A percentile compares a stretch with the other conserved stretches of the same genome.
These are phyloP conservation scores for Plenodomus tracheiphilus DNA, from an alignment of 2,329 filamentous ascomycete genomes.

Conservation along the genomic window DNA sequence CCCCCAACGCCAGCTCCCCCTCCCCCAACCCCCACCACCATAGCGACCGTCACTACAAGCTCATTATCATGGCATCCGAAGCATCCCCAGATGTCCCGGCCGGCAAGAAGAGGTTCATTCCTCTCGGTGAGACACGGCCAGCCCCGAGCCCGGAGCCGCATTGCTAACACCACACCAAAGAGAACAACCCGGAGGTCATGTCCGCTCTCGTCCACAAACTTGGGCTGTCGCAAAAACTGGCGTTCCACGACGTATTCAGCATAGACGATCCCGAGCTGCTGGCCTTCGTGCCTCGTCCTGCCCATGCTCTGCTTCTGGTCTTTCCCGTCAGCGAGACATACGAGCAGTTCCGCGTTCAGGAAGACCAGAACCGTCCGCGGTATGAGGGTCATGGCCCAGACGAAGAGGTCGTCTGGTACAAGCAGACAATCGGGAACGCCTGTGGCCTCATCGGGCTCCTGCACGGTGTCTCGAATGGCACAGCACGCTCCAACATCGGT, in stretches of 20 bases:
- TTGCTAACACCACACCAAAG: constrained; percentile 36
- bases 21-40: constrained; percentile 4
- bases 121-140: constrained; percentile 34
- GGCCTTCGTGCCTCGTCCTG: constrained; percentile 83
- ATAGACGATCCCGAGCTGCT: constrained; percentile 85
- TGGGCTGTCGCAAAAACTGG: constrained; percentile 75
- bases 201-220: constrained; percentile 80
- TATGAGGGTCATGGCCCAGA: constrained; percentile 69
- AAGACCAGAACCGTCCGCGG: constrained; percentile 66
- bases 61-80: constrained; percentile 31
- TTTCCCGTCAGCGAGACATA: constrained; percentile 83
- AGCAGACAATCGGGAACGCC: constrained; percentile 92
- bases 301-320: constrained; percentile 85
- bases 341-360: constrained; percentile 72
- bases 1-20: constrained; percentile 7
- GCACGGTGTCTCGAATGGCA: constrained; percentile 81
- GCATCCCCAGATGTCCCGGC: constrained; percentile 37
- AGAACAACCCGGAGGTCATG: constrained; percentile 91
- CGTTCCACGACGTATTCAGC: constrained; percentile 89
- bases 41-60: not conserved
- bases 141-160: not conserved
- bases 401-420: constrained; percentile 90
- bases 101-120: constrained; percentile 43
- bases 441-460: constrained; percentile 90
- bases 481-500: constrained; percentile 55